Conservation (phyloP, 2,329 filamentous ascomycete genomes). For the Scedosporium boydii region DNA sequence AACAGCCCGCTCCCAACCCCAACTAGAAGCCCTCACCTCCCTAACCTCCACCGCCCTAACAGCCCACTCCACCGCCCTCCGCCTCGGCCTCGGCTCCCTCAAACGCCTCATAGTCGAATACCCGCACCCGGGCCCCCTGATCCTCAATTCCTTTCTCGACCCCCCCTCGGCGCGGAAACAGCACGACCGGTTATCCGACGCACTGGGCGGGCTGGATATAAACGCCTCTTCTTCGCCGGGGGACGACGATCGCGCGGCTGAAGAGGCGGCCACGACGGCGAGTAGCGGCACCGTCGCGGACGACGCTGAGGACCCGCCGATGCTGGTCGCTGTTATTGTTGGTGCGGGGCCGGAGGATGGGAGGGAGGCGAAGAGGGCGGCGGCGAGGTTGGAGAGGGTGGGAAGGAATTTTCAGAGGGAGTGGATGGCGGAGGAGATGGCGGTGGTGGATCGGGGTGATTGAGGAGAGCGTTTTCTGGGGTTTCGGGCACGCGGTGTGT, state of each 20-base stretch:
- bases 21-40: constrained; percentile 39
- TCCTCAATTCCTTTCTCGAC: constrained; percentile 26
- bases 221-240: background rate
- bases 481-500: no score
- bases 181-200: background rate
- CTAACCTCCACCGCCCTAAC: constrained; percentile 44
- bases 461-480: background rate
- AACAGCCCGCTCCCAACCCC: constrained; percentile 33
- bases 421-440: constrained; percentile 30
- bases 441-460: background rate
- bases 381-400: constrained; percentile 41
- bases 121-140: constrained; percentile 29
- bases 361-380: constrained; percentile 42
- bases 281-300: constrained; percentile 3
- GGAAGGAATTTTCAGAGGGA: constrained; percentile 45
- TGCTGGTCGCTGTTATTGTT: constrained; percentile 46
- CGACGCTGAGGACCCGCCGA: constrained; percentile 29
- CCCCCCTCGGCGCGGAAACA: constrained; percentile 2
- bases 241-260: no score
- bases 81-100: constrained; percentile 42
- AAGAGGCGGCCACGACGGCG: background rate
- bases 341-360: constrained; percentile 37
- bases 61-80: constrained; percentile 41
- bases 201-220: background rate
- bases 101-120: constrained; percentile 52